Percentiles rank a stretch among this genome's conserved stretches.
phyloP scores from a whole-genome alignment of 371 early-diverging fungal species.

The Actinomortierella wolfii region DNA sequence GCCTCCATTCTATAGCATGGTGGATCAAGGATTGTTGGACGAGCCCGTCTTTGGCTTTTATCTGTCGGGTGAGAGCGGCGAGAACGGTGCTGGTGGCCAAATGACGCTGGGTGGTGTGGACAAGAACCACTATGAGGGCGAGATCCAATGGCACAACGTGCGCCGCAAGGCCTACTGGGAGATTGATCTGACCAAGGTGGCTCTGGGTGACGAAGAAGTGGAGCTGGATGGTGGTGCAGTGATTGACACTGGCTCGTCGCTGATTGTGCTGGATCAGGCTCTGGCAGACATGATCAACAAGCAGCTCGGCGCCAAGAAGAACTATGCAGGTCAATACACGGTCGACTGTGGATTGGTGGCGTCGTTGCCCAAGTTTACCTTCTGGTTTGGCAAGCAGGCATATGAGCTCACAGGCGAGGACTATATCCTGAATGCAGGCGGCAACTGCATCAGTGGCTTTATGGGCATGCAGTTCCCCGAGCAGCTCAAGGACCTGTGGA shows the following conservation, averaged over 20 bases:
- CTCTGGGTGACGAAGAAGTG: conserved; percentile 70
- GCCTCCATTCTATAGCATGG: conserved; percentile 93
- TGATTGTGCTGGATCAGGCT: conserved; percentile 74
- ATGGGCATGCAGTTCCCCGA: conserved; percentile 89
- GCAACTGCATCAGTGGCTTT: conserved; percentile 91
- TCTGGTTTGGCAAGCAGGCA: conserved; percentile 73
- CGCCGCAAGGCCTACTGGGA: conserved; percentile 95
- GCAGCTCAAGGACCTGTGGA: conserved; percentile 73
- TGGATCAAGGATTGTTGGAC: conserved; percentile 74
- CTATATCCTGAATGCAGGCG: conserved; percentile 82
- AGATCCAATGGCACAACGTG: conserved; percentile 81
- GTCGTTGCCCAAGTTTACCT: conserved; percentile 73
- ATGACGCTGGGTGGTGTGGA: conserved; percentile 85
- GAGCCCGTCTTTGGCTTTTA: conserved; percentile 87
- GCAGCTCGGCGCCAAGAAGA: conserved; percentile 88
- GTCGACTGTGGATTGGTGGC: conserved; percentile 76
- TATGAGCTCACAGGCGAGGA: conserved; percentile 65
- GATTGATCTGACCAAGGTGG: conserved; percentile 75
- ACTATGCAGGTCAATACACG: conserved; percentile 85
- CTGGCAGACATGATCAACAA: conserved; percentile 86
- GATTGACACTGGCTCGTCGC: conserved; percentile 84
- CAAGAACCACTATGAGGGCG: conserved; percentile 70
- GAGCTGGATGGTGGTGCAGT: conserved; percentile 71
- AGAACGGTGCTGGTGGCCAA: conserved; percentile 75
- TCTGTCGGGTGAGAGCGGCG: conserved; percentile 61